phyloP scores from a whole-genome alignment of 352 stramenopile genomes.

The Phytopythium chamaehyphon region DNA sequence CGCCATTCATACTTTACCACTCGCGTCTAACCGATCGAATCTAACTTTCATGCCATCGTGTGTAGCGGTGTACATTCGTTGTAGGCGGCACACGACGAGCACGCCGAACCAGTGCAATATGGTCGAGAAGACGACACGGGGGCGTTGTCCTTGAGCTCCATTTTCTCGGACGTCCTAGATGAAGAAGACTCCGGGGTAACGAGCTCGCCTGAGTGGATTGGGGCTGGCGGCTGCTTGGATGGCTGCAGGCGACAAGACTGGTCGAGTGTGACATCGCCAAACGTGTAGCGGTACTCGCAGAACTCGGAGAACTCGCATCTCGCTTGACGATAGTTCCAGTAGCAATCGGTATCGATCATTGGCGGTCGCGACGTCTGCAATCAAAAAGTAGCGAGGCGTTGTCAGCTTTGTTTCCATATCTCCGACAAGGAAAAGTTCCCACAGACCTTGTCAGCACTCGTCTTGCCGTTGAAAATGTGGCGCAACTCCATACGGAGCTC shows the following conservation, averaged over 20 bases:
- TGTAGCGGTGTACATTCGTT: constrained; percentile 4
- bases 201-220: constrained; percentile 6
- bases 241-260: constrained; percentile 68
- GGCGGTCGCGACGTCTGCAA: constrained; percentile 51
- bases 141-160: not conserved
- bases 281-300: constrained; percentile 81
- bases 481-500: constrained; percentile 69
- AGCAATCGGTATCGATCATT: constrained; percentile 72
- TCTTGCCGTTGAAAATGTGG: constrained; percentile 56
- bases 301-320: constrained; percentile 71
- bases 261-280: constrained; percentile 76
- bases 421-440: not conserved
- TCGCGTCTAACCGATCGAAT: not conserved
- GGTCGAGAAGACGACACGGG: constrained; percentile 16
- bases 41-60: constrained; percentile 1
- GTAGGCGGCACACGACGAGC: constrained; percentile 5
- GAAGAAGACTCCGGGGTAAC: constrained; percentile 8
- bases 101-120: constrained; percentile 23
- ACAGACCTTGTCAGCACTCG: constrained; percentile 48
- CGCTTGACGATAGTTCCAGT: constrained; percentile 79
- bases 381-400: not conserved
- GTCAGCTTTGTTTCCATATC: constrained; percentile 1
- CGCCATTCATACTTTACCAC: no score
- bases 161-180: constrained; percentile 2
- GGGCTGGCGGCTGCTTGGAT: constrained; percentile 8